Conservation (phyloP, 305 asterid species). For the Lippia alba region DNA sequence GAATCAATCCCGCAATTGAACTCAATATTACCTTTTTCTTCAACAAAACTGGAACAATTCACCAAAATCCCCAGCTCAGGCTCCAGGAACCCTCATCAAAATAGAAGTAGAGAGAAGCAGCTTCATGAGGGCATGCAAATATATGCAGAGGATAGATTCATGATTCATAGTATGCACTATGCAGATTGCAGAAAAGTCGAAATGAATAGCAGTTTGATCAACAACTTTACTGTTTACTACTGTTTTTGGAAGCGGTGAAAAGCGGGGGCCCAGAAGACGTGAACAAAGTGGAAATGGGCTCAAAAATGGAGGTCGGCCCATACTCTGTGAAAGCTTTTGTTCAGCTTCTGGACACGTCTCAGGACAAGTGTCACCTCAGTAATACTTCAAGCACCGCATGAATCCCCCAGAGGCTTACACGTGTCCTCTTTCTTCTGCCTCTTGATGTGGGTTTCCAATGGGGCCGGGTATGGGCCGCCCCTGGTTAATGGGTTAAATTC, state of each 20-base stretch:
- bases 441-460: not conserved
- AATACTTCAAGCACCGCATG: not conserved
- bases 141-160: constrained; percentile 2
- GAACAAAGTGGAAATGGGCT: constrained; percentile 28
- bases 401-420: not conserved
- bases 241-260: constrained; percentile 6
- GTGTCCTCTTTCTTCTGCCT: constrained; percentile 10
- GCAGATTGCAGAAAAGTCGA: constrained; percentile 12
- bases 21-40: not conserved
- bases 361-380: constrained; percentile 7
- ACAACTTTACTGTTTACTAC: too few relatives aligned
- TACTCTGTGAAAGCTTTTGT: too few relatives aligned
- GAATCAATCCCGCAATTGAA: not conserved
- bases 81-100: constrained; percentile 6
- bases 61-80: constrained; percentile 4
- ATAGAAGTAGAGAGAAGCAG: not conserved
- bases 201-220: too few relatives aligned
- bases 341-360: constrained; percentile 20
- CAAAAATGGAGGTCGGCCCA: constrained; percentile 34
- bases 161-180: not conserved
- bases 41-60: not conserved
- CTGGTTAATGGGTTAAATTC: too few relatives aligned
- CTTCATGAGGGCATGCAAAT: constrained; percentile 10
- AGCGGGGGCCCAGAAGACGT: constrained; percentile 31
- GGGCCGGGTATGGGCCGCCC: not conserved